phyloP scores from a whole-genome alignment of 179 eudicot species.

The Carnegiea gigantea region DNA sequence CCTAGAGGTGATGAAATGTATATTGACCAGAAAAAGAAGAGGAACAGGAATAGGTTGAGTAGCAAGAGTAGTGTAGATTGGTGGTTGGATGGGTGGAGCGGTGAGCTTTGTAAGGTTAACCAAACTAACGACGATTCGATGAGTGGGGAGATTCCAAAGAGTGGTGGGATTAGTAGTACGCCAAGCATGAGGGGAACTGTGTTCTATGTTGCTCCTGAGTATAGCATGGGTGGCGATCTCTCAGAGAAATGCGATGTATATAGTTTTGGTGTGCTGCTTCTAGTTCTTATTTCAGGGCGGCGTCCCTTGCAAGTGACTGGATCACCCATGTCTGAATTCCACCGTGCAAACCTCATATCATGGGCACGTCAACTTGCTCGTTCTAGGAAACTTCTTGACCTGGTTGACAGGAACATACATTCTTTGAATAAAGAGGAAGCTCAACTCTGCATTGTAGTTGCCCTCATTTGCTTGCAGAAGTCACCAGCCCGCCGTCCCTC shows the following conservation, averaged over 20 bases:
- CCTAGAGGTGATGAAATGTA: conserved; percentile 57
- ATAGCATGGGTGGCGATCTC: conserved; percentile 53
- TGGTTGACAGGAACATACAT: conserved; percentile 60
- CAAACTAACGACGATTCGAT: conserved; percentile 61
- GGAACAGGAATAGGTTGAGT: conserved; percentile 43
- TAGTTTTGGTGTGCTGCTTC: conserved; percentile 76
- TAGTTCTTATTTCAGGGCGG: conserved; percentile 78
- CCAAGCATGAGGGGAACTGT: conserved; percentile 93
- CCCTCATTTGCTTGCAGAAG: conserved; percentile 83
- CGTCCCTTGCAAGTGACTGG: conserved; percentile 82
- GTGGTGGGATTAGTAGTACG: conserved; percentile 79
- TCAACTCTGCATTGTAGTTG: conserved; percentile 55
- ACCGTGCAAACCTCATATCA: conserved; percentile 79
- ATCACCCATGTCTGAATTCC: conserved; percentile 76
- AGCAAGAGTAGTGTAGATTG: conserved; percentile 66
- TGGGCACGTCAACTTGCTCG: conserved; percentile 92
- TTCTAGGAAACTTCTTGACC: conserved; percentile 76
- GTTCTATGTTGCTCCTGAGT: conserved; percentile 85
- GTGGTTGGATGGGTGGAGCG: conserved; percentile 85
- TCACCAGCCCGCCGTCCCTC: conserved; percentile 68
- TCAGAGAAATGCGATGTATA: conserved; percentile 92
- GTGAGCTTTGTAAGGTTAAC: conserved; percentile 63
- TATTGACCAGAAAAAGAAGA: conserved; percentile 42
- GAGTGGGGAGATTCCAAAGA: conserved; percentile 75
- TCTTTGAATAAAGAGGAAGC: conserved; percentile 63